These are phyloP conservation scores for Rhizoctonia solani DNA, from an alignment of 1,284 basidiomycete genomes.

Conservation along the genomic window DNA sequence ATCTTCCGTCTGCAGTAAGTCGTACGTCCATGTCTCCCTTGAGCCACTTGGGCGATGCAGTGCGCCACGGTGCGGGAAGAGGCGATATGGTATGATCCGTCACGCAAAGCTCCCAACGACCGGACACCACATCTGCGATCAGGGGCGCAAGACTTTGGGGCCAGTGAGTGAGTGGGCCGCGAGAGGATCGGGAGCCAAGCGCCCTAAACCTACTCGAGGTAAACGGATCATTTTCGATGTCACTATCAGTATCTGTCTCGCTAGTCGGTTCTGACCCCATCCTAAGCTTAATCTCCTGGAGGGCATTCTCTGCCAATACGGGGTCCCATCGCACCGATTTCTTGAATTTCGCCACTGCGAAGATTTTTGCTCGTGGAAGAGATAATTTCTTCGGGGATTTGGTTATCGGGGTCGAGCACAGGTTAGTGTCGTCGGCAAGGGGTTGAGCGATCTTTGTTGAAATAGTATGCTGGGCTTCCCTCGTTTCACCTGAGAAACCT, in stretches of 20 bases:
- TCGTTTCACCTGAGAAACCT: too few relatives aligned
- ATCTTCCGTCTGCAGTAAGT: neutral
- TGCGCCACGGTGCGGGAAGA: slow-evolving; percentile 20
- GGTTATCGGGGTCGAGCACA: neutral
- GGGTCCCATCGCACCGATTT: slow-evolving; percentile 2
- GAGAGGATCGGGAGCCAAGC: neutral
- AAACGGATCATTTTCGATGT: neutral
- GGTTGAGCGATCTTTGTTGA: neutral
- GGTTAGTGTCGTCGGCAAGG: neutral
- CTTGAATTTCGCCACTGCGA: neutral
- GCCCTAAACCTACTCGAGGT: neutral
- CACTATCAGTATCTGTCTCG: slow-evolving; percentile 27
- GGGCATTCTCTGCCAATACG: neutral
- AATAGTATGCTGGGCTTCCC: neutral
- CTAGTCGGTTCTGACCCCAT: slow-evolving; percentile 13
- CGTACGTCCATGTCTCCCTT: slow-evolving; percentile 24
- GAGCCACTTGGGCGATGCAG: slow-evolving; percentile 24
- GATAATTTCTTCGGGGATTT: neutral
- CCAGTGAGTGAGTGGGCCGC: neutral
- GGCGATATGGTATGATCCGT: slow-evolving; percentile 7
- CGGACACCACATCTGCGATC: slow-evolving; percentile 3
- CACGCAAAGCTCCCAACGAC: slow-evolving; percentile 18
- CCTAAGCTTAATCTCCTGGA: slow-evolving; percentile 8
- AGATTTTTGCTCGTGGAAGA: slow-evolving; percentile 6
- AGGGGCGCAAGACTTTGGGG: neutral